These are phyloP conservation scores for Elsinoe arachidis DNA, from an alignment of 2,329 filamentous ascomycete species.

Conservation along the genomic window DNA sequence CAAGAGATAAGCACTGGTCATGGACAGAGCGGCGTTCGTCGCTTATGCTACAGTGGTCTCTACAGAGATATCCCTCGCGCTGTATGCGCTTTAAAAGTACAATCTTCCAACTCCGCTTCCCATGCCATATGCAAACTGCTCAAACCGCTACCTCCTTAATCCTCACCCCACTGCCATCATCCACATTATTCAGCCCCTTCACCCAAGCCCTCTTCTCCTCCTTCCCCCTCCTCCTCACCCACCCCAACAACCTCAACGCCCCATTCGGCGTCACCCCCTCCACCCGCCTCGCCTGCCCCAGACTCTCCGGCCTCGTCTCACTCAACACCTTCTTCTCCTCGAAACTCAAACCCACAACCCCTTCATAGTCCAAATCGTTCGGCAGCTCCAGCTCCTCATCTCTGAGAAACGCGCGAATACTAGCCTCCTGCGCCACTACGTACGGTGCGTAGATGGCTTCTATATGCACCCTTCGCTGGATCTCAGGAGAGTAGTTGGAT, in stretches of 20 bases:
- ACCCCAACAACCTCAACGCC: conserved; percentile 49
- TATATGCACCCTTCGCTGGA: conserved; percentile 64
- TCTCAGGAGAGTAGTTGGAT: conserved; percentile 44
- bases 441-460: conserved; percentile 85
- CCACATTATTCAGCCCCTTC: neutral
- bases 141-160: neutral
- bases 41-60: neutral
- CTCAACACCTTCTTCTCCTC: conserved; percentile 69
- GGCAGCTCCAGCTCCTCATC: conserved; percentile 73
- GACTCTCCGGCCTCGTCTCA: conserved; percentile 65
- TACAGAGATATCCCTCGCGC: neutral
- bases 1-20: neutral
- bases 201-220: neutral
- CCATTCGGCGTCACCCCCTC: conserved; percentile 60
- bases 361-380: conserved; percentile 64
- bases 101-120: neutral
- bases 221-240: conserved; percentile 44
- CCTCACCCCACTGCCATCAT: neutral
- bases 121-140: neutral
- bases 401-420: conserved; percentile 58
- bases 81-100: neutral
- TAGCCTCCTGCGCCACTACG: conserved; percentile 60
- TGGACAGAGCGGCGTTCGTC: neutral
- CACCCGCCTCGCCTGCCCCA: conserved; percentile 79
- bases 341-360: conserved; percentile 63